phyloP scores from a whole-genome alignment of 2,329 filamentous ascomycete genomes.

The Colletotrichum godetiae region DNA sequence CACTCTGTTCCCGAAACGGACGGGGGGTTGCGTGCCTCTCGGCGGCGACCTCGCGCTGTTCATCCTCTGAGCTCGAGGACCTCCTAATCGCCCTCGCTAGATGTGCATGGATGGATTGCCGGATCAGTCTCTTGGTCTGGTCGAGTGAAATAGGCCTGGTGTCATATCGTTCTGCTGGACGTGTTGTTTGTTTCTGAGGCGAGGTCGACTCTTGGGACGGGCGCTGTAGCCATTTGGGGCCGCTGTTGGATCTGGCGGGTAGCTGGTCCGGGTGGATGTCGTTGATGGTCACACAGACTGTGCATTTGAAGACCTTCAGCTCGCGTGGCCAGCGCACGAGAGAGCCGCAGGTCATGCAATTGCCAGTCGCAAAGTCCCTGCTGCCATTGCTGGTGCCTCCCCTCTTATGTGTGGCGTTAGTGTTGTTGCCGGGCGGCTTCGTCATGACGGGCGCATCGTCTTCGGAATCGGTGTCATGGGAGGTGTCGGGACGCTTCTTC shows the following conservation, averaged over 20 bases:
- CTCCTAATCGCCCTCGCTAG: constrained; percentile 44
- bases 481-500: constrained; percentile 63
- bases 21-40: background rate
- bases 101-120: constrained; percentile 52
- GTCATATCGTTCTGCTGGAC: constrained; percentile 26
- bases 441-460: constrained; percentile 44
- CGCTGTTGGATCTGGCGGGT: constrained; percentile 17
- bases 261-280: constrained; percentile 62
- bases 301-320: constrained; percentile 81
- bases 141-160: constrained; percentile 64
- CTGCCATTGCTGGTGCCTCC: constrained; percentile 48
- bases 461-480: constrained; percentile 46
- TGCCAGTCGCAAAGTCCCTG: constrained; percentile 74
- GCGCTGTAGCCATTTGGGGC: constrained; percentile 35
- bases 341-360: constrained; percentile 88
- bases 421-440: constrained; percentile 41
- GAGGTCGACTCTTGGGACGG: constrained; percentile 29
- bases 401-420: constrained; percentile 40
- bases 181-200: constrained; percentile 24
- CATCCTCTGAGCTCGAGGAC: constrained; percentile 33
- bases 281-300: constrained; percentile 86
- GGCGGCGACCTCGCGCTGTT: constrained; percentile 7
- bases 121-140: constrained; percentile 64
- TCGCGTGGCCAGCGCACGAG: constrained; percentile 83
- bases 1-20: background rate